A percentile compares a stretch with the other conserved stretches of the same genome.
Evolutionary conservation across 192 early-diverging fungal species (phyloP).

Genomic region (Rhizophagus sp.): DNA sequence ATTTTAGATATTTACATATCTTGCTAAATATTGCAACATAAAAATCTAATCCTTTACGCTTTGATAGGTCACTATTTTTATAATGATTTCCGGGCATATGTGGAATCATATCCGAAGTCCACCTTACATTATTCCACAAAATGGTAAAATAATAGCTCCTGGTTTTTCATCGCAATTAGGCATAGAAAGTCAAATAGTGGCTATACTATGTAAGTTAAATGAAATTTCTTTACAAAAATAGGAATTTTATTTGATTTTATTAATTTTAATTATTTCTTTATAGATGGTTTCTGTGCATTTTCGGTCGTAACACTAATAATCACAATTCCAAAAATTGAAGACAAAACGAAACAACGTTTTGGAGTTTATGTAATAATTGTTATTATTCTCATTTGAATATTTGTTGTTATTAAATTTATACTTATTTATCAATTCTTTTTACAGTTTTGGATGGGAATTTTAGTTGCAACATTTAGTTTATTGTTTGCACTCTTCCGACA

Average conservation of each 20-base stretch:
- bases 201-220: slow-evolving; percentile 53
- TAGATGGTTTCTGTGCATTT: slow-evolving; percentile 64
- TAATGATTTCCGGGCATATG: slow-evolving; percentile 82
- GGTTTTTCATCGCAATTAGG: slow-evolving; percentile 73
- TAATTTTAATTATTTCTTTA: background rate
- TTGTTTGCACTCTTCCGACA: slow-evolving; percentile 65
- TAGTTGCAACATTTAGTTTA: slow-evolving; percentile 67
- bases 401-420: background rate
- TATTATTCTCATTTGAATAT: background rate
- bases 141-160: slow-evolving; percentile 59
- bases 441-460: slow-evolving; percentile 52
- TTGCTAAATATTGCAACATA: background rate
- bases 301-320: slow-evolving; percentile 55
- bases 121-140: slow-evolving; percentile 56
- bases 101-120: slow-evolving; percentile 83
- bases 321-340: slow-evolving; percentile 55
- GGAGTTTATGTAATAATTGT: slow-evolving; percentile 48
- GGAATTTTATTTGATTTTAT: slow-evolving; percentile 8
- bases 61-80: slow-evolving; percentile 57
- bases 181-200: slow-evolving; percentile 72
- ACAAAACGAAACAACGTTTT: slow-evolving; percentile 54
- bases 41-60: background rate
- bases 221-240: background rate
- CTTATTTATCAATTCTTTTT: background rate
- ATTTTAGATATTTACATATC: background rate